Conservation (phyloP, 768 basidiomycete species). For the Gautieria morchelliformis region DNA sequence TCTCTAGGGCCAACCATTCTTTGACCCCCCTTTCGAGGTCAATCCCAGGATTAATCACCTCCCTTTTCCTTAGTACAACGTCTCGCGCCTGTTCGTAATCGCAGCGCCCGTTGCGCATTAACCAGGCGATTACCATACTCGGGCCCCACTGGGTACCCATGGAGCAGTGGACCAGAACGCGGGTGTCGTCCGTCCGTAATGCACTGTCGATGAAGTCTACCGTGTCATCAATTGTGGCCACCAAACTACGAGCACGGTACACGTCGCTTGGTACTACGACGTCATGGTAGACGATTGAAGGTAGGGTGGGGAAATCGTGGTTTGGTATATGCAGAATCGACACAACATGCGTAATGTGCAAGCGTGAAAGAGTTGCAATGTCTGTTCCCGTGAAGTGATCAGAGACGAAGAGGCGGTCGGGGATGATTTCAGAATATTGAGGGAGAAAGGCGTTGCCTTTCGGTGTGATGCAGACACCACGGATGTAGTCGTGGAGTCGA, state of each 20-base stretch:
- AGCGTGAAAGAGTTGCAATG: neutral
- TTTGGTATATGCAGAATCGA: neutral
- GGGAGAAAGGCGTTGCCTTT: constrained; percentile 4
- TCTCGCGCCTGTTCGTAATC: neutral
- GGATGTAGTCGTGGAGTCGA: constrained; percentile 1
- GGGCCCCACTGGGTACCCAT: constrained; percentile 2
- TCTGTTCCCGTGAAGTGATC: constrained; percentile 6
- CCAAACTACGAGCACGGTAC: neutral
- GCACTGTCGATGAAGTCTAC: constrained; percentile 6
- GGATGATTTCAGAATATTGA: constrained; percentile 4
- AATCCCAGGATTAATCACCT: neutral
- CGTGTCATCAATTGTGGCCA: constrained; percentile 1
- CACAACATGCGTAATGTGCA: constrained; percentile 5
- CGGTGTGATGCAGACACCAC: constrained; percentile 1
- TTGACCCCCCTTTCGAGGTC: constrained; percentile 1
- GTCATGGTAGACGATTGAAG: neutral
- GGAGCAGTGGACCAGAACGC: constrained; percentile 1
- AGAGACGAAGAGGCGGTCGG: neutral
- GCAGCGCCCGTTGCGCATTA: neutral
- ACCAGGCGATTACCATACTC: constrained; percentile 2
- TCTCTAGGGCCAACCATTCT: constrained; percentile 2
- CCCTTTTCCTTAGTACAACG: neutral
- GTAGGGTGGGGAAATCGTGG: neutral
- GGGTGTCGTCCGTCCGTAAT: neutral
- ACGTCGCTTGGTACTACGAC: neutral